phyloP scores from a whole-genome alignment of 2,329 filamentous ascomycete genomes.

The Ophioceras dolichostomum region DNA sequence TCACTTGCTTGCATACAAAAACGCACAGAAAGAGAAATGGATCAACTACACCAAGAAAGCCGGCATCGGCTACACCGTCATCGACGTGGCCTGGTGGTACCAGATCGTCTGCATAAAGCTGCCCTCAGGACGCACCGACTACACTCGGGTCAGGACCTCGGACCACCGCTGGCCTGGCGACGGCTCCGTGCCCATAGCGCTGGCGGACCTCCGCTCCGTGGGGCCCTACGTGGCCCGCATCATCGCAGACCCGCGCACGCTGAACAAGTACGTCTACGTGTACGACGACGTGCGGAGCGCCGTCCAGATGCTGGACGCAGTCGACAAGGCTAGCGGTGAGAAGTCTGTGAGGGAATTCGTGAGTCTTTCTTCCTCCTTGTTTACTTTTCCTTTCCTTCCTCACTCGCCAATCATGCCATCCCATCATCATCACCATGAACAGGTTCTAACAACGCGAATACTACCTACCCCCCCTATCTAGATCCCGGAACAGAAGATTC shows the following conservation, averaged over 20 bases:
- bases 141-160: constrained; percentile 20
- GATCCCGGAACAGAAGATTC: not conserved
- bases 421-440: no score
- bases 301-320: constrained; percentile 29
- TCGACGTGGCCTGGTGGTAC: constrained; percentile 49
- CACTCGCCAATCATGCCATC: no score
- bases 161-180: constrained; percentile 27
- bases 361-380: constrained; percentile 3
- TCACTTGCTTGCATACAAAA: not conserved
- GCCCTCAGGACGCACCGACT: constrained; percentile 24
- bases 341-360: constrained; percentile 26
- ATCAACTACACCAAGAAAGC: constrained; percentile 34
- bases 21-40: constrained; percentile 37
- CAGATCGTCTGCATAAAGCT: constrained; percentile 23
- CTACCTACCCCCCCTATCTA: not conserved
- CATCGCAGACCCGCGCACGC: constrained; percentile 35
- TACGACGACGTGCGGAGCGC: constrained; percentile 32
- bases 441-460: not conserved
- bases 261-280: constrained; percentile 38
- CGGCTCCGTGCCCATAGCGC: constrained; percentile 26
- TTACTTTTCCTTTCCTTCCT: not conserved
- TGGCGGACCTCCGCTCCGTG: constrained; percentile 40
- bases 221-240: constrained; percentile 38
- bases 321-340: constrained; percentile 37
- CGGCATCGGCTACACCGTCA: constrained; percentile 39